Evolutionary conservation across 2,329 filamentous ascomycete species (phyloP), one percentile per base, ranked within the genome.

Genomic region (Phialophora tarda): DNA sequence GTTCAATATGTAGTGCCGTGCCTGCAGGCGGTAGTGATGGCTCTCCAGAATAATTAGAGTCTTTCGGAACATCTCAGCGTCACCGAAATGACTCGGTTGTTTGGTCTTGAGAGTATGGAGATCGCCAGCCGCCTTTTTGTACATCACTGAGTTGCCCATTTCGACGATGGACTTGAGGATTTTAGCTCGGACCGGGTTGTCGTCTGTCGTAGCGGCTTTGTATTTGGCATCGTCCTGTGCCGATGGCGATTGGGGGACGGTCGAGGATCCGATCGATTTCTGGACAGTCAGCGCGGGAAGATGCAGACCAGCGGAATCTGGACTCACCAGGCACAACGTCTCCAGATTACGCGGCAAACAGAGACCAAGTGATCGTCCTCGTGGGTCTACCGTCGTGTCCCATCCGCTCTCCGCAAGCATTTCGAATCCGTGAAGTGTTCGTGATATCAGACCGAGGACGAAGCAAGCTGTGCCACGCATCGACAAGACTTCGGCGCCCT

Each of bases 381-480:
- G 86, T 28, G 89, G 86, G 66, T 93, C 94, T 21, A 92, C 90
- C 66, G 93, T 94, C 10, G 93, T 91, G 74, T 97, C 93, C 96
- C 96, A 99, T 11, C 93, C 93, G 74, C 91, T 85, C 74, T 96
- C 92, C 0, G 90, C 89, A 14, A 99, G 81, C 65, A 98, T 97
- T 77, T 97, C 92, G 28, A 98, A 86, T 0, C 95, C 95, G 74
- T 97, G 94, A 8, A 93, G 84, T 59, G 94, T 98, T 62, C 95
- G 86, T 1, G 93, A 97, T 63, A 99, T 94, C 64, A 99, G 82
- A 0, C 95, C 95, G 0, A 99, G 81, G 0, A 97, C 95, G 74
- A 97, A 99, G 78, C 98, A 98, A 0, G 95, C 95, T 0, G 96
- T 99, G 44, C 96, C 95, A 53, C 96, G 87, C 73, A 99, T 84